These are phyloP conservation scores for Filobasidium floriforme DNA, from an alignment of 768 basidiomycete genomes.

Conservation along the genomic window DNA sequence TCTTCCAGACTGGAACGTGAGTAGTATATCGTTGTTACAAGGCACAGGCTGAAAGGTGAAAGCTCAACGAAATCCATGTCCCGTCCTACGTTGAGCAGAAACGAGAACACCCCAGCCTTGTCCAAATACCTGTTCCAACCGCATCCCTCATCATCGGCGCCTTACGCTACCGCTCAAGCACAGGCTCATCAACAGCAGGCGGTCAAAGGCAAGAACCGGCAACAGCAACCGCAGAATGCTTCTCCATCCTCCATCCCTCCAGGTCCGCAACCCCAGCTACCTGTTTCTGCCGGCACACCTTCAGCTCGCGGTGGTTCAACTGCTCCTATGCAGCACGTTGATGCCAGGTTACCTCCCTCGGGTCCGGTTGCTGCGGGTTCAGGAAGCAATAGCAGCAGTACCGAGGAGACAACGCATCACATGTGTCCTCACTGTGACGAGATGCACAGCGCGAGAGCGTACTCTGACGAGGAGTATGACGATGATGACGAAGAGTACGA, in stretches of 20 bases:
- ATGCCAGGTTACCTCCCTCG: too few species aligned
- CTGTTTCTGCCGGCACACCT: background rate
- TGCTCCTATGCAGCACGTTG: too few species aligned
- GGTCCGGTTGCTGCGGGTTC: too few species aligned
- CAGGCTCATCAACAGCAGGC: background rate
- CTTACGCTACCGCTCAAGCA: background rate
- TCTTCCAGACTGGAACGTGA: slow-evolving; percentile 22
- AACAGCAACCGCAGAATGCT: too few species aligned
- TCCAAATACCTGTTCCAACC: slow-evolving; percentile 8
- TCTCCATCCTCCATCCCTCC: background rate
- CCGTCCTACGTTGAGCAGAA: background rate
- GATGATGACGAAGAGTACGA: slow-evolving; percentile 9
- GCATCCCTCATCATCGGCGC: background rate
- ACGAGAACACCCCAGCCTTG: background rate
- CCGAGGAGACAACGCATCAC: background rate
- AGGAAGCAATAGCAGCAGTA: too few species aligned
- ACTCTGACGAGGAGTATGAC: slow-evolving; percentile 11
- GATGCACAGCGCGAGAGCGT: background rate
- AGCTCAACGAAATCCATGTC: too few species aligned
- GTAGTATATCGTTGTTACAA: background rate
- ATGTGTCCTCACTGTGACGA: background rate
- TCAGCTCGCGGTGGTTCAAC: slow-evolving; percentile 4
- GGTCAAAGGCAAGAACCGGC: too few species aligned
- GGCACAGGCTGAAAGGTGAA: too few species aligned
- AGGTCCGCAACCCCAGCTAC: background rate